These are phyloP conservation scores for Barnettozyma populi DNA, from an alignment of 805 yeast species.

Conservation along the genomic window DNA sequence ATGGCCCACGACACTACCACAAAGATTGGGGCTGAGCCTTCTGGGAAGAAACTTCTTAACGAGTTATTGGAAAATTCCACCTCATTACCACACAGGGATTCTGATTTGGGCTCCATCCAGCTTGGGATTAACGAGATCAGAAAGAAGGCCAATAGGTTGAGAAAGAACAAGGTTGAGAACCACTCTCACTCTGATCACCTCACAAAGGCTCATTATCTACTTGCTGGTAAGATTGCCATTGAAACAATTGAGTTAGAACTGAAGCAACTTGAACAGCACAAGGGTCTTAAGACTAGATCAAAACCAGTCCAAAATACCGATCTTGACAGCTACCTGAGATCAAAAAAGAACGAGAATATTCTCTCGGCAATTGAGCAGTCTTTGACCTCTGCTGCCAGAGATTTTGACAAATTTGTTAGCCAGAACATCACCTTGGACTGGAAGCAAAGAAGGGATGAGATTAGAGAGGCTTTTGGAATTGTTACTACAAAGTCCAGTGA, in stretches of 20 bases:
- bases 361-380: constrained; percentile 79
- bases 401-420: constrained; percentile 73
- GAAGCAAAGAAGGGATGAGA: constrained; percentile 69
- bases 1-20: constrained; percentile 4
- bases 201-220: constrained; percentile 78
- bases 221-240: constrained; percentile 85
- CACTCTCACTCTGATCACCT: constrained; percentile 32
- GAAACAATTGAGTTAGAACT: constrained; percentile 72
- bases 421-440: constrained; percentile 77
- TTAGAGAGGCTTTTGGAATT: constrained; percentile 67
- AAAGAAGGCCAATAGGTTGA: constrained; percentile 54
- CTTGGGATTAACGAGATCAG: constrained; percentile 76
- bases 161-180: constrained; percentile 37
- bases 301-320: constrained; percentile 30
- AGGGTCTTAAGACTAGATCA: constrained; percentile 25
- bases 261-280: constrained; percentile 31
- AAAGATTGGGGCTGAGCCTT: constrained; percentile 1
- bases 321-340: constrained; percentile 57
- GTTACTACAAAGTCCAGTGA: constrained; percentile 29
- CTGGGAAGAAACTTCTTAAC: constrained; percentile 37
- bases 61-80: constrained; percentile 75
- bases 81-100: constrained; percentile 59
- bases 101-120: constrained; percentile 76
- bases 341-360: constrained; percentile 78
- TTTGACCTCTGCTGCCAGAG: constrained; percentile 65